Base-by-base conservation (phyloP, 192 early-diverging fungal species). In the Coemansia sp. region DNA sequence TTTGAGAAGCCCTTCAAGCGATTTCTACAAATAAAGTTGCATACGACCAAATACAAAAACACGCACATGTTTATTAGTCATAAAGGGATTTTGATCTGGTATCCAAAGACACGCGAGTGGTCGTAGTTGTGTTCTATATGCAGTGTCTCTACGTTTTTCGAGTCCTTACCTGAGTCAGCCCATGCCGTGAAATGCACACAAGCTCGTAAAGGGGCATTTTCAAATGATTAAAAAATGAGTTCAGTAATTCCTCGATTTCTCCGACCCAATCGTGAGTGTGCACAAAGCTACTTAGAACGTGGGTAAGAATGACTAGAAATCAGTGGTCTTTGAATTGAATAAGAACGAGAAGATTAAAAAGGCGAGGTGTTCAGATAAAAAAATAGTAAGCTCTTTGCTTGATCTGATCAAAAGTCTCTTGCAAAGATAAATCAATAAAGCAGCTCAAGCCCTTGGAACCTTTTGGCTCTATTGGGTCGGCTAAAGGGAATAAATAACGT, bases 131-230 rank as follows among this genome's bases (percentile, higher is more conserved):
- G n/a, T 36, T 36, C 34, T 5, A 5, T 3, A 6, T 11, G 13
- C 34, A 1, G 13, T 11, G 34, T 4, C 34, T 36, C 13, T 4
- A 57, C 38, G 38, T 17, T 30, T 57, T 15, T 31, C 41, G 27
- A 22, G n/a, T 23, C 48, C 42, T 42, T 81, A 87, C 85, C 70
- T 84, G 71, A 23, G 74, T 81, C 48, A 87, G 64, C 29, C 70
- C 67, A 41, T 80, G 53, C 64, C 86, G 82, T 22, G 87, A 83
- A 65, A 86, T 88, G 78, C 87, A 88, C 42, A 88, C 83, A 40
- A 88, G 79, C 62, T 88, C 87, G 79, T 88, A 88, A 38, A 88
- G 81, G 36, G 85, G 85, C 87, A 88, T 88, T n/a, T 38, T 61
- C 54, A n/a, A 23, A 55, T 50, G 57, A 52, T 54, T 48, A n/a